Conservation (phyloP, 2,329 filamentous ascomycete species). For the Elsinoe necatrix region DNA sequence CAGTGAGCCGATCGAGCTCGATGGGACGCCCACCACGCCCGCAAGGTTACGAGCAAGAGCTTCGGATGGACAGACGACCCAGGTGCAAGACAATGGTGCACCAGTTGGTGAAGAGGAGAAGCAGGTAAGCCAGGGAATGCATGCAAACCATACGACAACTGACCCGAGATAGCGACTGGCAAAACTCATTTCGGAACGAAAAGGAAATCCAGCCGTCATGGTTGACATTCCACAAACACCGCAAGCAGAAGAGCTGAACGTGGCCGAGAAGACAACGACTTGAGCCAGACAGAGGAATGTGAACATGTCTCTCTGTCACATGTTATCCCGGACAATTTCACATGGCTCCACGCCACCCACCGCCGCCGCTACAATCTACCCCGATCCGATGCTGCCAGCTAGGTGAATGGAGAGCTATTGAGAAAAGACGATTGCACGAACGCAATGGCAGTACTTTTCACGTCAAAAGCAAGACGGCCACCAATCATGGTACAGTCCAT, state of each 20-base stretch:
- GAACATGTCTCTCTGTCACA: not conserved
- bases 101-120: not conserved
- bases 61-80: not conserved
- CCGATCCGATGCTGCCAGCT: slow-evolving; percentile 20
- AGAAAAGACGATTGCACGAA: not conserved
- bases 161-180: slow-evolving; percentile 29
- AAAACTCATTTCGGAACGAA: slow-evolving; percentile 30
- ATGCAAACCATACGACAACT: not conserved
- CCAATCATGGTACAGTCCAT: not conserved
- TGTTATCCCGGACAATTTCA: not conserved
- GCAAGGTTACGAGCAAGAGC: slow-evolving; percentile 17
- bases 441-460: not conserved
- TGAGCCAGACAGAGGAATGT: slow-evolving; percentile 6
- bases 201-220: slow-evolving; percentile 37
- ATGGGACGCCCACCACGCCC: slow-evolving; percentile 30
- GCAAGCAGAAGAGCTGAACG: slow-evolving; percentile 37
- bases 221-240: slow-evolving; percentile 38
- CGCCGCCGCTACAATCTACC: slow-evolving; percentile 18
- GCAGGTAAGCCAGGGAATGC: not conserved
- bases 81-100: not conserved
- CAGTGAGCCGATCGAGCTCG: slow-evolving; percentile 36
- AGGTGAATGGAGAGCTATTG: not conserved
- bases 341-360: not conserved
- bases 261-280: slow-evolving; percentile 10
- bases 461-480: not conserved